phyloP scores from a whole-genome alignment of 1,284 basidiomycete genomes.

The Schizopora paradoxa region DNA sequence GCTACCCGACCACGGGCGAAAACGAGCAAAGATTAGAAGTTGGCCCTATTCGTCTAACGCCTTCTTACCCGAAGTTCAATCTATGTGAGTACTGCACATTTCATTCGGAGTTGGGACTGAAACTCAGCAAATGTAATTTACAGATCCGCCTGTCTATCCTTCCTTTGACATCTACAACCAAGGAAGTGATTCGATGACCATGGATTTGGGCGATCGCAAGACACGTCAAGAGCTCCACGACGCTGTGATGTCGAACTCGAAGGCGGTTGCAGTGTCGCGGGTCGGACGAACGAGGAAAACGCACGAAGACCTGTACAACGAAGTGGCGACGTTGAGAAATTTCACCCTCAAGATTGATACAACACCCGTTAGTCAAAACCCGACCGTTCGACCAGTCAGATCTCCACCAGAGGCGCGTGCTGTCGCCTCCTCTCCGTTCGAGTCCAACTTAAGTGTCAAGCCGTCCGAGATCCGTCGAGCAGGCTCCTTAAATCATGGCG shows the following conservation, averaged over 20 bases:
- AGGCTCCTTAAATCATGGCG: slow-evolving; percentile 1
- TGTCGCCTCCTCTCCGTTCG: not conserved
- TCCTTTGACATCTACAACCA: slow-evolving; percentile 24
- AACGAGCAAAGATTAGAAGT: too few relatives aligned
- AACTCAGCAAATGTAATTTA: not conserved
- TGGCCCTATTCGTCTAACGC: slow-evolving; percentile 3
- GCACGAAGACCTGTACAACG: slow-evolving; percentile 17
- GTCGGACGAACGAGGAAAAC: slow-evolving; percentile 10
- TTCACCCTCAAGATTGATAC: slow-evolving; percentile 7
- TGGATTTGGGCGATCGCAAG: not conserved
- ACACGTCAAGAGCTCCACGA: slow-evolving; percentile 8
- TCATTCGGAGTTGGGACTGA: not conserved
- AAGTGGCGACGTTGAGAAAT: slow-evolving; percentile 11
- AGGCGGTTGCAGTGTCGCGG: not conserved
- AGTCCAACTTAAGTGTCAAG: not conserved
- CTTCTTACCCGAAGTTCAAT: slow-evolving; percentile 14
- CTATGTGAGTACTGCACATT: slow-evolving; percentile 9
- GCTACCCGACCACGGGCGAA: too few relatives aligned
- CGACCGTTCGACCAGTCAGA: not conserved
- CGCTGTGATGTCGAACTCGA: not conserved
- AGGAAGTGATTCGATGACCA: too few relatives aligned
- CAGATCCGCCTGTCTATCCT: slow-evolving; percentile 29
- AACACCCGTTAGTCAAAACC: not conserved
- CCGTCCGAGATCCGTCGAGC: slow-evolving; percentile 9
- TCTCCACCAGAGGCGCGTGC: too few relatives aligned